Evolutionary conservation across 345 rosid genomes (phyloP).

Genomic region (Gossypium rotundifolium): DNA sequence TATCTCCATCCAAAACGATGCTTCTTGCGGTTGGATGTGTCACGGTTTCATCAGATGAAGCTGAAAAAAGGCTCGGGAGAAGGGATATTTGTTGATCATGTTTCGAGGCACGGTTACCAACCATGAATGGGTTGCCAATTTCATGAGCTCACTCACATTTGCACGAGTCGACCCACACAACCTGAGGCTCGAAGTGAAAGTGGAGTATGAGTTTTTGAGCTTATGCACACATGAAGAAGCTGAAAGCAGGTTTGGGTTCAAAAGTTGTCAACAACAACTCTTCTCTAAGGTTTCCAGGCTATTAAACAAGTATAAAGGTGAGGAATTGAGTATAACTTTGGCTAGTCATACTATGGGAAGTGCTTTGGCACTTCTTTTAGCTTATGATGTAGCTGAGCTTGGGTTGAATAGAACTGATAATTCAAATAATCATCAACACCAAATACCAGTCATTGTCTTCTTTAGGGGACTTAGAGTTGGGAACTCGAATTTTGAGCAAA

Average conservation of each 20-base stretch:
- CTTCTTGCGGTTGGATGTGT: slow-evolving; percentile 53
- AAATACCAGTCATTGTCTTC: slow-evolving; percentile 50
- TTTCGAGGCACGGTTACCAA: slow-evolving; percentile 80
- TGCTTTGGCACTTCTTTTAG: slow-evolving; percentile 71
- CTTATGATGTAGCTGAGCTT: slow-evolving; percentile 72
- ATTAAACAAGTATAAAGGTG: slow-evolving; percentile 45
- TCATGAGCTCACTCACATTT: slow-evolving; percentile 72
- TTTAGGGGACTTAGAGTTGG: slow-evolving; percentile 94
- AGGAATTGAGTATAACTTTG: slow-evolving; percentile 63
- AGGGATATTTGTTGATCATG: slow-evolving; percentile 56
- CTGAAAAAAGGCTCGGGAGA: slow-evolving; percentile 50
- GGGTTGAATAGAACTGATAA: slow-evolving; percentile 33
- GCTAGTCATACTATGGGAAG: slow-evolving; percentile 95
- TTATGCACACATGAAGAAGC: slow-evolving; percentile 68
- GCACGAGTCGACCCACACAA: slow-evolving; percentile 65
- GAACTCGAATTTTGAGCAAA: slow-evolving; percentile 52
- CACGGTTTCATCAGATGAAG: slow-evolving; percentile 51
- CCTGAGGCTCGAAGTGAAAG: slow-evolving; percentile 55
- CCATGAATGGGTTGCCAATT: slow-evolving; percentile 69
- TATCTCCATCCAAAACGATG: slow-evolving; percentile 47
- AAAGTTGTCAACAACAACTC: slow-evolving; percentile 79
- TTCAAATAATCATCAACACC: not conserved
- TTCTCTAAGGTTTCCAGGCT: slow-evolving; percentile 65
- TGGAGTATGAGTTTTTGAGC: slow-evolving; percentile 75
- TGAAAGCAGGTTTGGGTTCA: slow-evolving; percentile 46